Evolutionary conservation across 2,329 filamentous ascomycete species (phyloP), one percentile per base, ranked within the genome.

Genomic region (Phoma sp.): DNA sequence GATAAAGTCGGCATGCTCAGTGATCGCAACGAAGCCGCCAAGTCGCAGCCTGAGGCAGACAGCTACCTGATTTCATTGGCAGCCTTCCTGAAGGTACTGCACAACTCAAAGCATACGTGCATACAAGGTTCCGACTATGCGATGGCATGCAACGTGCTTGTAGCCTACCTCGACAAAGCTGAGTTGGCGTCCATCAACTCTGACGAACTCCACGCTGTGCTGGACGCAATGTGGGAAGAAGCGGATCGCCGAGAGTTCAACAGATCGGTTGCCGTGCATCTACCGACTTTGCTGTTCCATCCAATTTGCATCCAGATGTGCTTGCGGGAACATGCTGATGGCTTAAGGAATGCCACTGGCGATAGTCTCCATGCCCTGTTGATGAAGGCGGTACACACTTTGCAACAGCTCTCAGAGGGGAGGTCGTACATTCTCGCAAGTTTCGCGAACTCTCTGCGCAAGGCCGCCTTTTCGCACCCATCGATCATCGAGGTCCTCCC

Each of bases 171-270:
- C 1, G 60, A 73, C 15, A 48, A 37, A 1, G 53, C 34, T 0
- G 38, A 62, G 2, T 29, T 48, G 2, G 23, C 42, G 1, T 39
- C 48, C 0, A 37, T 65, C 11, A 26, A 57, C 7, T 29, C 56
- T 1, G 17, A 54, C 2, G 64, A 70, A 4, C 46, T 75, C 3
- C 58, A 63, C 33, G 30, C 49, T 18, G 43, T 66, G 0, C 39
- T 76, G 17, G 63, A 74, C 32, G 71, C 72, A 2, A 65, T 81
- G n/a, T 81, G 78, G 78, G 75, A 75, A 26, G 79, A 81, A 53
- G 64, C 79, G 2, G 80, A 81, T 52, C 76, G 76, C 42, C 74
- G 80, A 43, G 79, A 81, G 34, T 81, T 78, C 56, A 74, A 75
- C 11, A 75, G 78, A 54, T 64, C 65, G 2, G 68, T 77, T 1